A percentile compares a stretch with the other conserved stretches of the same genome.
Evolutionary conservation across 2,329 filamentous ascomycete genomes (phyloP).

Genomic region (Ophiostoma sp.): DNA sequence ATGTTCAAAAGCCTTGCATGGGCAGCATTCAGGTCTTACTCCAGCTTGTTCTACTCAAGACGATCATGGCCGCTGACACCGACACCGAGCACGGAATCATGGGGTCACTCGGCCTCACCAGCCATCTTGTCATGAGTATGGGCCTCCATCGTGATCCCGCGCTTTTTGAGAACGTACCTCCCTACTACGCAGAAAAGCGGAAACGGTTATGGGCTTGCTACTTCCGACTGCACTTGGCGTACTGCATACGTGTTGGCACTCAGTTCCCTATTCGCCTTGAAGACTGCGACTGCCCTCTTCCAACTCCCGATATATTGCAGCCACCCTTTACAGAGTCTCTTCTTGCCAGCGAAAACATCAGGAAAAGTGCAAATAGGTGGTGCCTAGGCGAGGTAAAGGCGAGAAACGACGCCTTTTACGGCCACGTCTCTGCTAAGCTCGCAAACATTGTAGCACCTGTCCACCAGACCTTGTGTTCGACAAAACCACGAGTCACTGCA

Average conservation of each 20-base stretch:
- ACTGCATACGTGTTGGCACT: conserved; percentile 28
- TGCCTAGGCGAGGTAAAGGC: neutral
- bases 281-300: conserved; percentile 28
- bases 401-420: conserved; percentile 16
- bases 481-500: neutral
- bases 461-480: conserved; percentile 21
- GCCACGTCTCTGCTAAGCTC: neutral
- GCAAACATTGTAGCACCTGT: conserved; percentile 12
- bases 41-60: conserved; percentile 17
- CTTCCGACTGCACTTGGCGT: conserved; percentile 27
- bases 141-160: conserved; percentile 28
- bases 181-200: conserved; percentile 27
- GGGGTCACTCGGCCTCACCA: conserved; percentile 9
- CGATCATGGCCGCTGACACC: conserved; percentile 19
- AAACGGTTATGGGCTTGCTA: conserved; percentile 28
- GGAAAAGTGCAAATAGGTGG: conserved; percentile 6
- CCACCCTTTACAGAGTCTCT: neutral
- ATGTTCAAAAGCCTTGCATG: conserved; percentile 18
- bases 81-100: conserved; percentile 17
- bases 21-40: conserved; percentile 20
- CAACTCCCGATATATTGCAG: neutral
- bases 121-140: conserved; percentile 27
- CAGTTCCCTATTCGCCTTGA: conserved; percentile 26
- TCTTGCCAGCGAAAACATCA: neutral
- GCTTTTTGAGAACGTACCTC: conserved; percentile 23